phyloP scores from a whole-genome alignment of 371 early-diverging fungal genomes.

The Saksenaea oblongispora region DNA sequence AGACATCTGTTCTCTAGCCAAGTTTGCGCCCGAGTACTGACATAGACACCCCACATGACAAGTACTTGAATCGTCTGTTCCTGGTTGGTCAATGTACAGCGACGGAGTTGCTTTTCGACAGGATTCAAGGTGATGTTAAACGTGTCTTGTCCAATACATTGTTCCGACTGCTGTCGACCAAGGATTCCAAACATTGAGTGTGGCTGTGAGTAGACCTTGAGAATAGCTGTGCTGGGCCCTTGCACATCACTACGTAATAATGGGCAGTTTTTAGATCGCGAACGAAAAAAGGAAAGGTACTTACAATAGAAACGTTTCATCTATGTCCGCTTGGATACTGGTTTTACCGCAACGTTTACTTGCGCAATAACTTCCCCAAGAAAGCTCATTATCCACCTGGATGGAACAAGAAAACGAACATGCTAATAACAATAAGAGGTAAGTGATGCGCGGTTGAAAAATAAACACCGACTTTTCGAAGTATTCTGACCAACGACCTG shows the following conservation, averaged over 20 bases:
- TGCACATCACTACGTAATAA: constrained; percentile 35
- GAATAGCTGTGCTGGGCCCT: constrained; percentile 13
- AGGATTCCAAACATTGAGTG: constrained; percentile 18
- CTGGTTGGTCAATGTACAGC: constrained; percentile 22
- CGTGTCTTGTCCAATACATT: constrained; percentile 30
- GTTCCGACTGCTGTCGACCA: constrained; percentile 20
- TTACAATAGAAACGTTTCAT: constrained; percentile 47
- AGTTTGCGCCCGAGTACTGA: constrained; percentile 30
- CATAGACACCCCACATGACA: constrained; percentile 38
- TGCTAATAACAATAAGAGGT: constrained; percentile 17
- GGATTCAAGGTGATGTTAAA: constrained; percentile 30
- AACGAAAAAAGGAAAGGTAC: background rate
- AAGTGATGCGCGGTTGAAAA: background rate
- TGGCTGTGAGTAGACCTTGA: constrained; percentile 33
- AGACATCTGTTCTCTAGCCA: constrained; percentile 31
- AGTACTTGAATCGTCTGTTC: constrained; percentile 30
- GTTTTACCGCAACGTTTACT: constrained; percentile 44
- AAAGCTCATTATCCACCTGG: constrained; percentile 30
- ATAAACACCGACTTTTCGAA: constrained; percentile 33
- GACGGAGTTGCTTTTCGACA: constrained; percentile 33
- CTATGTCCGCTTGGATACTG: constrained; percentile 37
- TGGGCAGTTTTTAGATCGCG: background rate
- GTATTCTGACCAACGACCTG: constrained; percentile 38
- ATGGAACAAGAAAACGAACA: constrained; percentile 32
- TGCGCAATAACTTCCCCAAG: constrained; percentile 21